phyloP scores from a whole-genome alignment of 768 basidiomycete species.

The Hypholoma sublateritium region DNA sequence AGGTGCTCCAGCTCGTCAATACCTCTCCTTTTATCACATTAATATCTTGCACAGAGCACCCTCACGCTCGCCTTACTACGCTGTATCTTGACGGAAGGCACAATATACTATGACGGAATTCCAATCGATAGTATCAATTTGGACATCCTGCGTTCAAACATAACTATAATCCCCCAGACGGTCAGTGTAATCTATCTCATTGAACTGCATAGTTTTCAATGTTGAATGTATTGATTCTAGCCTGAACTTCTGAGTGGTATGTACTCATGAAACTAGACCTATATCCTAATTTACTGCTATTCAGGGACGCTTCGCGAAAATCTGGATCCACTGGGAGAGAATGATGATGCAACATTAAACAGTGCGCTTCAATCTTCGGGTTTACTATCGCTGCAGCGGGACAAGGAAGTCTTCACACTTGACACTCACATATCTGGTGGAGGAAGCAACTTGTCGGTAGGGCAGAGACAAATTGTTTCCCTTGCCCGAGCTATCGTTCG shows the following conservation, averaged over 20 bases:
- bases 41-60: constrained; percentile 41
- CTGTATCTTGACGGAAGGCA: constrained; percentile 57
- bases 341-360: constrained; percentile 48
- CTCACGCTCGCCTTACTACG: constrained; percentile 55
- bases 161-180: constrained; percentile 64
- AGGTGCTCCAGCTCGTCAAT: constrained; percentile 23
- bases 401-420: constrained; percentile 47
- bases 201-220: constrained; percentile 41
- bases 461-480: constrained; percentile 73
- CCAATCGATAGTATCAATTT: constrained; percentile 52
- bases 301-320: constrained; percentile 62
- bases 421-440: constrained; percentile 49
- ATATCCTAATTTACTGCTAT: constrained; percentile 21
- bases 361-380: constrained; percentile 41
- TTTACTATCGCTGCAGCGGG: constrained; percentile 36
- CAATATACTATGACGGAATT: constrained; percentile 60
- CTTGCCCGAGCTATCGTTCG: constrained; percentile 63
- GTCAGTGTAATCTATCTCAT: constrained; percentile 21
- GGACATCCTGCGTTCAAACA: constrained; percentile 51
- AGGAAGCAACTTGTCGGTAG: constrained; percentile 74
- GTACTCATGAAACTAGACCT: background rate
- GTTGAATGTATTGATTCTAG: constrained; percentile 17
- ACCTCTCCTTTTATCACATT: background rate
- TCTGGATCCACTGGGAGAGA: constrained; percentile 61
- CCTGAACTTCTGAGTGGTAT: constrained; percentile 52